A percentile compares a stretch with the other conserved stretches of the same genome.
Conservation (phyloP, 176 grass and related monocot genomes). For the Raddia distichophylla region DNA sequence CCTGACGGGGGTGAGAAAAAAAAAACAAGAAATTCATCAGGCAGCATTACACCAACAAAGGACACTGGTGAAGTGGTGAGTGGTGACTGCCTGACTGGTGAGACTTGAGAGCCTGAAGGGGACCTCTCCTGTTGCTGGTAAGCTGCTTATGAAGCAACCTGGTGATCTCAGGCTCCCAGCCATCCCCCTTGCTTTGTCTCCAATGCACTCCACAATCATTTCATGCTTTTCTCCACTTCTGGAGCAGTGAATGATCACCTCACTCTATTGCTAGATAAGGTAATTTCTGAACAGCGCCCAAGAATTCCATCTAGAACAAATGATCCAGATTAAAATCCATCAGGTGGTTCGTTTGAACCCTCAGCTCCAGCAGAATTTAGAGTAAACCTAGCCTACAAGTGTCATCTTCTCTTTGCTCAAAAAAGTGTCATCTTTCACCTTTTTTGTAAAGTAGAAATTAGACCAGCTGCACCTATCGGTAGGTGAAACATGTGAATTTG, state of each 20-base stretch:
- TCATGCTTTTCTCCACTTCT: slow-evolving; percentile 38
- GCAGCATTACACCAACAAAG: slow-evolving; percentile 27
- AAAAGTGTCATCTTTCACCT: background rate
- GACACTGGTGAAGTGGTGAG: background rate
- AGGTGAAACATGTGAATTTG: slow-evolving; percentile 39
- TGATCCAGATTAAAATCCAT: background rate
- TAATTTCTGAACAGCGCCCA: background rate
- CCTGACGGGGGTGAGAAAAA: slow-evolving; percentile 28
- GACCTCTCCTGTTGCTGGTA: slow-evolving; percentile 47
- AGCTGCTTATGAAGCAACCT: slow-evolving; percentile 65
- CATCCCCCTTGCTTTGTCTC: slow-evolving; percentile 69
- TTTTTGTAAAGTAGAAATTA: background rate
- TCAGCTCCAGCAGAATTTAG: background rate
- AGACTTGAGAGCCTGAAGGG: slow-evolving; percentile 43
- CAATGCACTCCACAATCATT: slow-evolving; percentile 95
- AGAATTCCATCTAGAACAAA: background rate
- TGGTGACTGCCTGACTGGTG: slow-evolving; percentile 39
- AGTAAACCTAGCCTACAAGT: background rate
- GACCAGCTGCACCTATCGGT: slow-evolving; percentile 10
- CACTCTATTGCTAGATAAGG: background rate
- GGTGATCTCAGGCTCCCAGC: slow-evolving; percentile 39
- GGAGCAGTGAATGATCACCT: slow-evolving; percentile 11
- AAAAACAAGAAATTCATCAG: slow-evolving; percentile 31
- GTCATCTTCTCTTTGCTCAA: background rate
- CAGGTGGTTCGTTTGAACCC: background rate